A percentile compares a stretch with the other conserved stretches of the same genome.
Conservation (phyloP, 805 yeast genomes). For the Jamesozyma rosinii region DNA sequence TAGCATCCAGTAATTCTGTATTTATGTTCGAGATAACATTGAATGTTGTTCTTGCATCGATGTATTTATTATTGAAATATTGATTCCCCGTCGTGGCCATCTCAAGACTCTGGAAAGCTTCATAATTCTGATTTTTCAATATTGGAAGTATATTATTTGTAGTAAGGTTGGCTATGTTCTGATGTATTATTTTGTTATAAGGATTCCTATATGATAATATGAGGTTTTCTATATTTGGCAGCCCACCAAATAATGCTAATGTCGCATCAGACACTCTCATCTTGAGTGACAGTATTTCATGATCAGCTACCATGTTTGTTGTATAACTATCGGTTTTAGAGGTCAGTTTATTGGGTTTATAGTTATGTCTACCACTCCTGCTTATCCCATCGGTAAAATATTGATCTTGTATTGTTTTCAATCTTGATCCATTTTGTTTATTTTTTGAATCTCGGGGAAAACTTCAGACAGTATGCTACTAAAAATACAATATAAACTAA, state of each 20-base stretch:
- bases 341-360: too few species aligned
- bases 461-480: too few species aligned
- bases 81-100: slow-evolving; percentile 29
- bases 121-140: background rate
- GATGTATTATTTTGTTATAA: background rate
- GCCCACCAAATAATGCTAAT: background rate
- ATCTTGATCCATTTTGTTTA: too few species aligned
- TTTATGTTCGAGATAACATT: slow-evolving; percentile 45
- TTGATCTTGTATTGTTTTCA: background rate
- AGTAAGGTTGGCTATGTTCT: background rate
- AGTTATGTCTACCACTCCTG: too few species aligned
- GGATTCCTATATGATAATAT: background rate
- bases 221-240: background rate
- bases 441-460: too few species aligned
- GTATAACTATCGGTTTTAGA: too few species aligned
- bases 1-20: slow-evolving; percentile 48
- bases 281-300: background rate
- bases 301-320: background rate
- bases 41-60: slow-evolving; percentile 35
- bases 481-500: too few species aligned
- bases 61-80: slow-evolving; percentile 32
- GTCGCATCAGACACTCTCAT: background rate
- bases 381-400: background rate
- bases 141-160: background rate
- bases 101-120: slow-evolving; percentile 22